A percentile compares a stretch with the other conserved stretches of the same genome.
Conservation (phyloP, 2,329 filamentous ascomycete genomes). For the Arthrobotrys conoides region DNA sequence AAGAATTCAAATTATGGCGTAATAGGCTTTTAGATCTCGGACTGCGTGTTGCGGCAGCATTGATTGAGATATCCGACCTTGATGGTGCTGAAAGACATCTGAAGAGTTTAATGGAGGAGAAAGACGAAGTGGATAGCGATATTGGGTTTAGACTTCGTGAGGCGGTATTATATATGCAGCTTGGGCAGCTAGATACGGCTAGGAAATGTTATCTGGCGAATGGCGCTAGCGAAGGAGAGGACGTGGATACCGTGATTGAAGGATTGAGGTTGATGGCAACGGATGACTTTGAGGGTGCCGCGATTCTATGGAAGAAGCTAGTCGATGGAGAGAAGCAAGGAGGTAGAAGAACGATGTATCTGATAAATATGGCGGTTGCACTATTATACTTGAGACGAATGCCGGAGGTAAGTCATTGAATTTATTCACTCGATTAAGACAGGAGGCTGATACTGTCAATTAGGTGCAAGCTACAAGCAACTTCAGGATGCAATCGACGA, state of each 20-base stretch:
- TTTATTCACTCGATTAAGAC: too few relatives aligned
- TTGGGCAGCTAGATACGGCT: conserved; percentile 57
- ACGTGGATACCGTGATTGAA: conserved; percentile 54
- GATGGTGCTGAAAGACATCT: conserved; percentile 83
- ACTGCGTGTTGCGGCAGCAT: conserved; percentile 75
- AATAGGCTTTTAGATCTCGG: conserved; percentile 81
- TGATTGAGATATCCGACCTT: conserved; percentile 90
- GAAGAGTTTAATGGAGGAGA: conserved; percentile 70
- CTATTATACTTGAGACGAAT: conserved; percentile 50
- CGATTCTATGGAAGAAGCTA: conserved; percentile 53
- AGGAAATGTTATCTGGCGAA: conserved; percentile 54
- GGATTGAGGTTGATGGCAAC: conserved; percentile 50
- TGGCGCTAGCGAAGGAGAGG: conserved; percentile 43
- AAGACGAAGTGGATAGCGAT: conserved; percentile 40
- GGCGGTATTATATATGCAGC: conserved; percentile 52
- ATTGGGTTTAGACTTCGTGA: conserved; percentile 51
- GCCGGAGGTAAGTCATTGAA: conserved; percentile 38
- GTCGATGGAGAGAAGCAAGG: conserved; percentile 40
- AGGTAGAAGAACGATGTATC: conserved; percentile 39
- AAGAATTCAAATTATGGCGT: conserved; percentile 78
- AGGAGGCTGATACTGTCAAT: conserved; percentile 2
- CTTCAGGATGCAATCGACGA: conserved; percentile 50
- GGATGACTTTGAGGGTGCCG: conserved; percentile 54
- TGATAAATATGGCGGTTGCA: conserved; percentile 54
- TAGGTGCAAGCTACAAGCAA: conserved; percentile 49